Percentiles rank a stretch among this genome's conserved stretches.
phyloP scores from a whole-genome alignment of 163 green algal species.

The Smithsoniella earleae region DNA sequence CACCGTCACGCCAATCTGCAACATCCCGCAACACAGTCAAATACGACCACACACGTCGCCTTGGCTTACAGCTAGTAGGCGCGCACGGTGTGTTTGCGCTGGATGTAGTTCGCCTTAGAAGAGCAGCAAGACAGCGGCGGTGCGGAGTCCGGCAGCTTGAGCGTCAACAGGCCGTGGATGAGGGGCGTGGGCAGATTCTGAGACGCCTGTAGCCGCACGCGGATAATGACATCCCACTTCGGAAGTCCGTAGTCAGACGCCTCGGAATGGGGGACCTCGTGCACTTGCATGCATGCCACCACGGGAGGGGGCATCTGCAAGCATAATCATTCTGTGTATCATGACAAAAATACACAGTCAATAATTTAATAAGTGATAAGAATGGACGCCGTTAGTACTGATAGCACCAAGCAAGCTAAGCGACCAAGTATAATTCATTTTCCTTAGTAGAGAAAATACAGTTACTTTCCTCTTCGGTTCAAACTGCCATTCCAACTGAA shows the following conservation, averaged over 20 bases:
- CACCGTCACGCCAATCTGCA: slow-evolving; percentile 1
- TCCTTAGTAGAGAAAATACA: too few relatives aligned
- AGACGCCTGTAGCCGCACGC: slow-evolving; percentile 14
- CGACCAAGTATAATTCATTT: too few relatives aligned
- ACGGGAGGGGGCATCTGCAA: not conserved
- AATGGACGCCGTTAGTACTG: too few relatives aligned
- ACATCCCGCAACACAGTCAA: not conserved
- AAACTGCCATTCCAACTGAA: too few relatives aligned
- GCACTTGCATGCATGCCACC: not conserved
- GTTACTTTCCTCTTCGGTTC: too few relatives aligned
- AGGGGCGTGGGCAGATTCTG: not conserved
- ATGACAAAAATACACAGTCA: too few relatives aligned
- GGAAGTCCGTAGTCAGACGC: not conserved
- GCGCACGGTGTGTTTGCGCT: slow-evolving; percentile 18
- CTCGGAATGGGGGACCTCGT: not conserved
- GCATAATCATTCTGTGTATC: too few relatives aligned
- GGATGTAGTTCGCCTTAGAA: slow-evolving; percentile 3
- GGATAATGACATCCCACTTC: slow-evolving; percentile 1
- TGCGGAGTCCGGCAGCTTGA: slow-evolving; percentile 14
- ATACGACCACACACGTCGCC: not conserved
- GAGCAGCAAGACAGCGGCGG: slow-evolving; percentile 10
- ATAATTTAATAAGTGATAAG: too few relatives aligned
- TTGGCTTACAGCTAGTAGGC: not conserved
- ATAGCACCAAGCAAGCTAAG: too few relatives aligned
- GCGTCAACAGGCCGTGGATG: slow-evolving; percentile 1